Conservation (phyloP, 2,329 filamentous ascomycete species). For the Fusarium brachygibbosum region DNA sequence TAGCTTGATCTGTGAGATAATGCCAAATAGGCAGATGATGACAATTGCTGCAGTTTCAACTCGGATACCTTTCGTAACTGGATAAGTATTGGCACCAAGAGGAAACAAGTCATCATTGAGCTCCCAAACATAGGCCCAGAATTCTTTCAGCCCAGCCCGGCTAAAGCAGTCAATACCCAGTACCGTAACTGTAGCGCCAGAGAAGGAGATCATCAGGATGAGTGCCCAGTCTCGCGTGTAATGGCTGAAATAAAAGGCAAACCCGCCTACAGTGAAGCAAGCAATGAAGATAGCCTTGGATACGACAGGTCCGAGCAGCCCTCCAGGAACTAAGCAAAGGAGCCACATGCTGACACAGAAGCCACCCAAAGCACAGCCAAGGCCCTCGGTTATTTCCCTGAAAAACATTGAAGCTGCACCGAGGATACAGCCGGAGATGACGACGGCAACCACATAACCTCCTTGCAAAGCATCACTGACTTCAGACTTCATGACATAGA, state of each 20-base stretch:
- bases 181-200: constrained; percentile 82
- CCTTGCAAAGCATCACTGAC: constrained; percentile 83
- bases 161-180: constrained; percentile 93
- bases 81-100: constrained; percentile 80
- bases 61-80: constrained; percentile 85
- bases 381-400: constrained; percentile 81
- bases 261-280: constrained; percentile 75
- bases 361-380: constrained; percentile 89
- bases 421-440: constrained; percentile 79
- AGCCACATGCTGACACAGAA: constrained; percentile 94
- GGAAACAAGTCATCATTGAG: constrained; percentile 87
- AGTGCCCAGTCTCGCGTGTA: constrained; percentile 83
- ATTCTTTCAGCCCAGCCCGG: constrained; percentile 91
- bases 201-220: constrained; percentile 82
- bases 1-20: constrained; percentile 86
- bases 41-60: constrained; percentile 86
- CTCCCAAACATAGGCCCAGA: constrained; percentile 93
- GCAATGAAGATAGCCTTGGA: constrained; percentile 82
- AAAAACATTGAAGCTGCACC: constrained; percentile 83
- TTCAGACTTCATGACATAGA: constrained; percentile 89
- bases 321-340: constrained; percentile 80
- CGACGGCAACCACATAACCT: constrained; percentile 84
- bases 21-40: constrained; percentile 78
- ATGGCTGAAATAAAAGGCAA: constrained; percentile 82
- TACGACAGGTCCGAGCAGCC: constrained; percentile 73